phyloP scores from a whole-genome alignment of 352 stramenopile species.

The Nothophytophthora sp. region DNA sequence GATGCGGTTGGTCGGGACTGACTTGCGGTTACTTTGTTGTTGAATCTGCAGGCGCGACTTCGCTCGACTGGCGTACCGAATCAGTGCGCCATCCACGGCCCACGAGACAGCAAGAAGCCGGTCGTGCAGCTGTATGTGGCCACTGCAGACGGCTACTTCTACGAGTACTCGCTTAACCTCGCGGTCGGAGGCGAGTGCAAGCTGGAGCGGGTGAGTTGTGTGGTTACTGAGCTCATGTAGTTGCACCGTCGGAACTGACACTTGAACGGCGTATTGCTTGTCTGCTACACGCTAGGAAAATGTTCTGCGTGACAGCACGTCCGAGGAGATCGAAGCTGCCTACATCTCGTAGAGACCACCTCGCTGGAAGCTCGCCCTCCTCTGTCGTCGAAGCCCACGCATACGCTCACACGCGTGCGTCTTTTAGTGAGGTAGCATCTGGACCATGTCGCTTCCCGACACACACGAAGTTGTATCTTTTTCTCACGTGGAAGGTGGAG shows the following conservation, averaged over 20 bases:
- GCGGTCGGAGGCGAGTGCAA: conserved; percentile 76
- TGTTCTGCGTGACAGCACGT: conserved; percentile 77
- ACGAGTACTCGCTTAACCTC: conserved; percentile 86
- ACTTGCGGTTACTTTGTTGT: conserved; percentile 1
- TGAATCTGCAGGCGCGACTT: conserved; percentile 56
- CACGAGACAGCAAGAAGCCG: conserved; percentile 47
- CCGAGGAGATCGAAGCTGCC: conserved; percentile 83
- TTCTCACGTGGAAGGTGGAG: no score
- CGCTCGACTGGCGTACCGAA: conserved; percentile 72
- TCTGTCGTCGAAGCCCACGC: no score
- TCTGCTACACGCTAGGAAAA: conserved; percentile 60
- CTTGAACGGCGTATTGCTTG: neutral
- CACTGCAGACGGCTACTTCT: conserved; percentile 84
- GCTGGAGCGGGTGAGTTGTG: conserved; percentile 50
- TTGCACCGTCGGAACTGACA: no score
- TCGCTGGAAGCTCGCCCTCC: no score
- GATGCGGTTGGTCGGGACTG: neutral
- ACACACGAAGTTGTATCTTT: no score
- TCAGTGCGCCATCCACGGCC: conserved; percentile 78
- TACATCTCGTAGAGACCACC: conserved; percentile 87
- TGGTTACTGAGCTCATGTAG: conserved; percentile 1
- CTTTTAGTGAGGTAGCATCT: no score
- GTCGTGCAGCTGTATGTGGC: conserved; percentile 78
- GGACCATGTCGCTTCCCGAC: no score
- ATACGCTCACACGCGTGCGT: no score